A percentile compares a stretch with the other conserved stretches of the same genome.
These are phyloP conservation scores for Scheffersomyces titani DNA, from an alignment of 1,139 yeast species.

Conservation along the genomic window DNA sequence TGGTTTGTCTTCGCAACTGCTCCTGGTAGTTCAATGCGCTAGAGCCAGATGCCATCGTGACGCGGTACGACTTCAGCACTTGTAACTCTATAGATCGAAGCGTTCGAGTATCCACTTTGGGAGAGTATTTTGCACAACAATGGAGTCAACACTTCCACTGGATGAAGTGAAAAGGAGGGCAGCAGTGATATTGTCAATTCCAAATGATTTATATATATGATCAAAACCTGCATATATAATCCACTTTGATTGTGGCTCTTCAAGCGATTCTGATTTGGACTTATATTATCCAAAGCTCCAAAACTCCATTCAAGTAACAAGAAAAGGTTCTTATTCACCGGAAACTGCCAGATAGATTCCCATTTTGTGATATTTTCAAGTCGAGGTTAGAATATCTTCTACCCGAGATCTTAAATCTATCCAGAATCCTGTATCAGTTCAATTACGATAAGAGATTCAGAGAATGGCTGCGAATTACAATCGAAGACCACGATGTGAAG, in stretches of 20 bases:
- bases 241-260: too few species aligned
- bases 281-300: too few species aligned
- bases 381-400: too few species aligned
- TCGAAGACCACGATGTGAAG: background rate
- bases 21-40: conserved; percentile 32
- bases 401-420: too few species aligned
- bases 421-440: too few species aligned
- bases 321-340: too few species aligned
- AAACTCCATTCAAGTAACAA: too few species aligned
- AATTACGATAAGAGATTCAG: background rate
- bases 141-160: background rate
- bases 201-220: too few species aligned
- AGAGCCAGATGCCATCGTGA: background rate
- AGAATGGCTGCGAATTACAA: background rate
- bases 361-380: too few species aligned
- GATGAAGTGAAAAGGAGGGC: background rate
- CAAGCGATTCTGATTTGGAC: too few species aligned
- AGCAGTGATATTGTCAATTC: background rate
- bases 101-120: background rate
- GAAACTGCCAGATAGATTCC: too few species aligned
- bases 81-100: background rate
- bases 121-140: background rate
- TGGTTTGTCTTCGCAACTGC: conserved; percentile 38
- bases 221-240: too few species aligned
- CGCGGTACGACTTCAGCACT: background rate